Base-by-base conservation (phyloP, 306 rosid genomes). In the Urtica urens region DNA sequence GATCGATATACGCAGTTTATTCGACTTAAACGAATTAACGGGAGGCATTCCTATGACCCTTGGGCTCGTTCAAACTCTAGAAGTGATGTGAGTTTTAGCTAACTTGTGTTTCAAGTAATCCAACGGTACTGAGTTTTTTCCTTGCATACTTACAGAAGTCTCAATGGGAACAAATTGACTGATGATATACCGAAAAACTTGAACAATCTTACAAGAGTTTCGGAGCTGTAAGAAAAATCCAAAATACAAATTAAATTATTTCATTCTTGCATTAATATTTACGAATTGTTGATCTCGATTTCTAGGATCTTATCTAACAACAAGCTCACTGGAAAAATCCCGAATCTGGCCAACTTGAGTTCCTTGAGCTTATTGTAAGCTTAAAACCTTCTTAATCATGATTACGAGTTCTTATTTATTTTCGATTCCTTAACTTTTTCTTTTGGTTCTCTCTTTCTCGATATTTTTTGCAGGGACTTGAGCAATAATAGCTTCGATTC, bases 231-330 rank as follows among this genome's bases (percentile, higher is more conserved):
- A 72, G 92, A 35, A 60, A 26, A 44, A 51, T 57, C 20, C 48
- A 58, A 18, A 23, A 14, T 18, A 4, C 13, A 16, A 35, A 4
- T 40, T 0, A 55, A 50, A 50, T 51, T 8, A 44, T 51, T 30
- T 4, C 11, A 35, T 14, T 10, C 40, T 46, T 27, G 18, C 38
- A 16, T 17, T 31, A n/a, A 2, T 16, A 16, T 14, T 7, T 29
- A 30, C 10, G 35, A 62, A 13, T 47, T 68, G 30, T 18, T 10
- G 44, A 39, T 55, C 10, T 38, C 57, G 52, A 45, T 35, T 35
- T n/a, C n/a, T 60, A 83, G 94, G 78, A 20, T 28, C 54, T 57
- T 80, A 70, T 83, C 86, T 52, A 64, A 72, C 69, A 83, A 83
- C 38, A 63, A 47, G 68, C 63, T 83, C 37, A 59, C 58, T 18